A percentile compares a stretch with the other conserved stretches of the same genome.
Evolutionary conservation across 2,329 filamentous ascomycete genomes (phyloP).

Genomic region (Epichloe aotearoae): DNA sequence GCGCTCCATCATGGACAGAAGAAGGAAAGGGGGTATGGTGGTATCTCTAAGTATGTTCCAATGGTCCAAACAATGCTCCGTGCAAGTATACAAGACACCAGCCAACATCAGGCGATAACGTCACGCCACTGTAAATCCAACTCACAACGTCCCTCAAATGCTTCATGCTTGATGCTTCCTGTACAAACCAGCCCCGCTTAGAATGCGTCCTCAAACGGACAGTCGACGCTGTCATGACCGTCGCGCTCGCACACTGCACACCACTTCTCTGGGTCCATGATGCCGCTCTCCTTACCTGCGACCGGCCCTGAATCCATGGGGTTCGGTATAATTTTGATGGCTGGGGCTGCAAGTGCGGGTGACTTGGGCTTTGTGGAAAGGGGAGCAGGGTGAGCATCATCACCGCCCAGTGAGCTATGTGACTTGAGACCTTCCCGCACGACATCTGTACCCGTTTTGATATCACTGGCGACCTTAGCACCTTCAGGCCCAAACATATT

Average conservation of each 20-base stretch:
- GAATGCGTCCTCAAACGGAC: conserved; percentile 77
- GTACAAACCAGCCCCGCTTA: conserved; percentile 14
- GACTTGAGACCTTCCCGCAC: conserved; percentile 24
- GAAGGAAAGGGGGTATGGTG: conserved; percentile 15
- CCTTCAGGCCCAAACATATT: conserved; percentile 60
- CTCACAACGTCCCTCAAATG: background rate
- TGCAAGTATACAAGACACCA: conserved; percentile 8
- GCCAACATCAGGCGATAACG: conserved; percentile 6
- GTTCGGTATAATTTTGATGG: conserved; percentile 42
- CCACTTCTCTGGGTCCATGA: conserved; percentile 81
- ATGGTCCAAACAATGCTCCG: conserved; percentile 15
- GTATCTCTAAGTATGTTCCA: conserved; percentile 21
- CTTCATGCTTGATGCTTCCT: background rate
- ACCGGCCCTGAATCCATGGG: conserved; percentile 54
- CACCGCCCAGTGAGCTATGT: conserved; percentile 23
- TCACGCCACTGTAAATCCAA: conserved; percentile 9
- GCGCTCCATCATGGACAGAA: conserved; percentile 9
- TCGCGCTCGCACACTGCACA: conserved; percentile 94
- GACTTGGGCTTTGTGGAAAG: conserved; percentile 36
- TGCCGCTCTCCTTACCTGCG: conserved; percentile 64
- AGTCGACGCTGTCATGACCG: conserved; percentile 91
- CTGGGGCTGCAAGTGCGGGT: conserved; percentile 21
- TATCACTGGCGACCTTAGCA: conserved; percentile 19
- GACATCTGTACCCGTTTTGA: conserved; percentile 21
- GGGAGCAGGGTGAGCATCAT: conserved; percentile 39